Base-by-base conservation (phyloP, 179 eudicot species). In the Heliamphora ciliata region DNA sequence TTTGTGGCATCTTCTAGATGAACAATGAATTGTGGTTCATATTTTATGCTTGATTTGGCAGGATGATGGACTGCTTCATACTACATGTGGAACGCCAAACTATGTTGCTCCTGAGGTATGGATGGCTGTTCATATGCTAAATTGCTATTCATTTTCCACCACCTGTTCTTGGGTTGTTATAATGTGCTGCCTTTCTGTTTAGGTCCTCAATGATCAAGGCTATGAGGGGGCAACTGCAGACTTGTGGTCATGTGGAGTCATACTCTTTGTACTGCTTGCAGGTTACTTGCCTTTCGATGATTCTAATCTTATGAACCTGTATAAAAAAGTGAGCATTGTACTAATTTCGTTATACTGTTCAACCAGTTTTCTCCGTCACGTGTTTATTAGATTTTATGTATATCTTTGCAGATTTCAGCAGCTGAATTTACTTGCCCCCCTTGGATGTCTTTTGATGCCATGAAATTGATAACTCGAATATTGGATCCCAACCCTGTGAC, bases 201-300 rank as follows among this genome's bases (percentile, higher is more conserved):
- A 95, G 98, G 99, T 96, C 79, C 90, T 96, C 15, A 88, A 96
- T 80, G 99, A 96, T 84, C 90, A 86, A 84, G 99, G 99, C 52
- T 96, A 96, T 86, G 96, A 96, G 81, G 99, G 99, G 80, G 91
- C 97, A 86, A 92, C 94, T 82, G 98, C 99, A 50, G 99, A 96
- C 86, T 81, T 96, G 88, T 96, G 99, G 99, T 96, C 99, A 3
- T 96, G 99, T 86, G 99, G 99, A 69, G 98, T 96, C 84, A 96
- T 96, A 86, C 90, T 96, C 80, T 96, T 91, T 87, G 99, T 96
- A 71, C 82, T 96, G 90, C 93, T 96, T 84, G 94, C 99, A 87
- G 98, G 99, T 85, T 96, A 96, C 93, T 92, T 96, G 97, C 99
- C 99, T 90, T 96, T 96, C 81, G 99, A 96, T 86, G 98, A 96